Base-by-base conservation (phyloP, 192 early-diverging fungal species). In the Phlyctochytrium planicorne region DNA sequence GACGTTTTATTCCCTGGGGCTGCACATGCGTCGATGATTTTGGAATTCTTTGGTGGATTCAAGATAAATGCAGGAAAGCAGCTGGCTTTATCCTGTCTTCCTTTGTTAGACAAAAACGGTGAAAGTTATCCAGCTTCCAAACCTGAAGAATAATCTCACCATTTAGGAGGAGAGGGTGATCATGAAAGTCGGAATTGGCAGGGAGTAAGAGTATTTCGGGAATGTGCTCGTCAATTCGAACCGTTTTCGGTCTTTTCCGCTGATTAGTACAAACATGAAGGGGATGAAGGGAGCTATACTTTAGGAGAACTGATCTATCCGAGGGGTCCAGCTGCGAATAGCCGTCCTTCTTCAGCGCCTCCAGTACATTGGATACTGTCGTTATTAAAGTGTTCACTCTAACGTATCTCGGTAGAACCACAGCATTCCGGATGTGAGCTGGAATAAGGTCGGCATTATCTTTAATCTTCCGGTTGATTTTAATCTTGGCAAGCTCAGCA, bases 1-100 rank as follows among this genome's bases (percentile, higher is more conserved):
- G 92, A 91, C 2, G 97, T 99, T 73, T 99, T 99, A 80, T 99
- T 99, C 25, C 94, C 96, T 2, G 96, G 96, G 0, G 95, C 95
- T 17, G 97, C 97, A 72, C 95, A 99, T 4, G 90, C 94, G 72
- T 99, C 97, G 52, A 99, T 91, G 1, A 89, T 92, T 66, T 87
- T 78, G 0, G 85, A 60, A 37, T 73, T 68, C 34, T 32, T 17
- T 16, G 81, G 77, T 0, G 94, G 88, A 2, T 77, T 78, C 35
- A 93, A 76, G 23, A 96, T 86, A 62, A 90, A 92, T 0, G 97
- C 93, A 0, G 97, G 93, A 69, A 97, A 94, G 75, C 94, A 98
- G 2, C 90, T 92, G 4, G 95, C 94, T 72, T 97, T 97, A 76
- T 97, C 94, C 82, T 88, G 33, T 12, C 27, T 29, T 24, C 10